These are phyloP conservation scores for Penicillium paradoxum DNA, from an alignment of 495 filamentous ascomycete species.

Conservation along the genomic window DNA sequence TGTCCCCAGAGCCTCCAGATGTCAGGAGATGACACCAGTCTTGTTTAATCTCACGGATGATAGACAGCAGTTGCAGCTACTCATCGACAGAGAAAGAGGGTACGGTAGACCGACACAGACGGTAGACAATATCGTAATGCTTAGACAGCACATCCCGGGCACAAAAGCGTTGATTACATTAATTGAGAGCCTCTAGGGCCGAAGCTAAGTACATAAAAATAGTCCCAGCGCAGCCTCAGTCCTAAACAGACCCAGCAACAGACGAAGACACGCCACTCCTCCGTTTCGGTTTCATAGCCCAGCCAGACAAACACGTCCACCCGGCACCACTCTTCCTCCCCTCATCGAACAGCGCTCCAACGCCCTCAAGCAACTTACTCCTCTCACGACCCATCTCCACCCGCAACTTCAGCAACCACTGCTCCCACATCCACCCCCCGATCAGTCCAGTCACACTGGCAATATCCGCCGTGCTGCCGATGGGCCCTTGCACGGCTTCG, in stretches of 20 bases:
- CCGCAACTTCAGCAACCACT: slow-evolving; percentile 85
- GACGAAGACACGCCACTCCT: slow-evolving; percentile 8
- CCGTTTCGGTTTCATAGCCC: slow-evolving; percentile 75
- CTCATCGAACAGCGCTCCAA: slow-evolving; percentile 79
- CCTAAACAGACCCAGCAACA: not conserved
- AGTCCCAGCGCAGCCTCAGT: not conserved
- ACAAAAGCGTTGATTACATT: slow-evolving; percentile 8
- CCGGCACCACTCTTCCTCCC: slow-evolving; percentile 70
- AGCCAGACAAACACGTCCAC: slow-evolving; percentile 84
- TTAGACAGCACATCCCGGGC: not conserved
- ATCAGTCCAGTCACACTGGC: slow-evolving; percentile 75
- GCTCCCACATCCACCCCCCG: slow-evolving; percentile 92
- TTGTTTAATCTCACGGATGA: too few relatives aligned
- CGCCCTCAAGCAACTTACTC: slow-evolving; percentile 65
- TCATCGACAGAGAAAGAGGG: too few relatives aligned
- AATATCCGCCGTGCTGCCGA: slow-evolving; percentile 68
- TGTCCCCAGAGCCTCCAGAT: too few relatives aligned
- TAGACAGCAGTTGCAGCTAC: too few relatives aligned
- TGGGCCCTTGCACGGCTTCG: slow-evolving; percentile 59
- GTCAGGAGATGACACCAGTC: too few relatives aligned
- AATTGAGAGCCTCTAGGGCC: slow-evolving; percentile 6
- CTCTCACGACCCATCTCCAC: slow-evolving; percentile 71
- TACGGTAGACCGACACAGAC: too few relatives aligned
- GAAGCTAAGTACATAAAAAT: slow-evolving; percentile 1
- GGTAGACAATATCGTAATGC: too few relatives aligned